Evolutionary conservation across 164 flowering plant species (phyloP), one percentile per base, ranked within the genome.

Genomic region (Aristolochia fimbriata): DNA sequence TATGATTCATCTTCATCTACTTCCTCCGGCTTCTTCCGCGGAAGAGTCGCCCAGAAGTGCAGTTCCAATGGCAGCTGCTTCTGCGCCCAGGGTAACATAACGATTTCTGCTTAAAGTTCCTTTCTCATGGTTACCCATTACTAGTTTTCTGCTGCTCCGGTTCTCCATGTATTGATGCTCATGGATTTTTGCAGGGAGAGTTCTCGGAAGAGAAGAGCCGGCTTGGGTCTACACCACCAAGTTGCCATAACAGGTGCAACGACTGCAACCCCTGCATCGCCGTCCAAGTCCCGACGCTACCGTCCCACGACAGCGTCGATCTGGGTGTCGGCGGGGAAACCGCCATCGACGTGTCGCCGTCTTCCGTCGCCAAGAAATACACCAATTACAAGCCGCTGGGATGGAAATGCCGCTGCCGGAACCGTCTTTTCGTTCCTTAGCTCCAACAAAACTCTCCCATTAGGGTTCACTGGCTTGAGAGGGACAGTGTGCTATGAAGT

Each of bases 221-320:
- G 59, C 59, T 91, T 51, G 97, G 96, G 11, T 91, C 97, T n/a
- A 83, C 73, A 3, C 97, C 92, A 21, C 97, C 97, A 47, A 88
- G 88, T 64, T 91, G 97, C 68, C 80, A 83, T 76, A 85, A 82
- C 81, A 80, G 81, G 61, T 91, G 97, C 80, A 83, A 80, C 73
- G 68, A 73, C 60, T 91, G 97, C 60, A 83, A 81, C 61, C 96
- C 97, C 15, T 91, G 97, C 78, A 77, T 75, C 79, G 90, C 97
- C 14, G 88, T 77, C 15, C 94, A 91, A 57, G 90, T 83, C 21
- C 93, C 96, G 0, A 69, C 83, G 0, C 37, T 62, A 7, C 83
- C 84, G 55, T 64, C 63, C 53, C 84, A 67, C 51, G 56, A 48
- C 72, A 73, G 64, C 17, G 45, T 73, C 57, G 21, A 60, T 16